phyloP scores from a whole-genome alignment of 73 alveolate genomes.

The Blepharisma stoltei region DNA sequence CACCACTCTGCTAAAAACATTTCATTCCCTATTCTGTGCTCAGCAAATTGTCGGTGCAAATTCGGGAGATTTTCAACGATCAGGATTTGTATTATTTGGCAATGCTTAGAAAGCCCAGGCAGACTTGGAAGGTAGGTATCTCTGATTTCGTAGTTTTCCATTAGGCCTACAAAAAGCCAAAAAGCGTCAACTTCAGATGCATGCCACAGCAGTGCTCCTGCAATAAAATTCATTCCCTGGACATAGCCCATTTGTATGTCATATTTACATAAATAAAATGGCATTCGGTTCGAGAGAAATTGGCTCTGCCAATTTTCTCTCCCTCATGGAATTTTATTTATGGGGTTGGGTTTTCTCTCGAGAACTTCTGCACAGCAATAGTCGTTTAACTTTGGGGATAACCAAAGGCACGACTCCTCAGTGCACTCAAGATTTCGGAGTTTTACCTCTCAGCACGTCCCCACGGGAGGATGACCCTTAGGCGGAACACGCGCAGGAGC shows the following conservation, averaged over 20 bases:
- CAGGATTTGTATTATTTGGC: constrained; percentile 36
- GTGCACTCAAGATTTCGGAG: too few relatives aligned
- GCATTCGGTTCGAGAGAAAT: too few relatives aligned
- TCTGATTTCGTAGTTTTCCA: constrained; percentile 33
- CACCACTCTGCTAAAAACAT: constrained; percentile 71
- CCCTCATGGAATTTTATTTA: too few relatives aligned
- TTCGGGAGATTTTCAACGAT: constrained; percentile 39
- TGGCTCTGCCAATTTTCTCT: too few relatives aligned
- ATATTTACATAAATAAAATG: too few relatives aligned
- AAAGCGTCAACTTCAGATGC: constrained; percentile 39
- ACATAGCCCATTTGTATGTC: constrained; percentile 46
- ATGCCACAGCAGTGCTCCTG: constrained; percentile 41
- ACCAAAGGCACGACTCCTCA: too few relatives aligned
- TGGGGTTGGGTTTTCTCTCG: too few relatives aligned
- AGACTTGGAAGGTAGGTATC: constrained; percentile 39
- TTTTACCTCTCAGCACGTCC: too few relatives aligned
- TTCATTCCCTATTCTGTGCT: constrained; percentile 36
- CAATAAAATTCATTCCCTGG: constrained; percentile 54
- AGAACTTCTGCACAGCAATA: too few relatives aligned
- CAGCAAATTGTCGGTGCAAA: constrained; percentile 40
- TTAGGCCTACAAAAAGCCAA: constrained; percentile 29
- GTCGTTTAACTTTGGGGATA: too few relatives aligned
- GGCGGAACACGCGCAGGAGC: too few relatives aligned
- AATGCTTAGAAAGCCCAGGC: constrained; percentile 52
- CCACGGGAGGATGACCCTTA: too few relatives aligned